Evolutionary conservation across 495 filamentous ascomycete species (phyloP).

Genomic region (Podospora tetraspora): DNA sequence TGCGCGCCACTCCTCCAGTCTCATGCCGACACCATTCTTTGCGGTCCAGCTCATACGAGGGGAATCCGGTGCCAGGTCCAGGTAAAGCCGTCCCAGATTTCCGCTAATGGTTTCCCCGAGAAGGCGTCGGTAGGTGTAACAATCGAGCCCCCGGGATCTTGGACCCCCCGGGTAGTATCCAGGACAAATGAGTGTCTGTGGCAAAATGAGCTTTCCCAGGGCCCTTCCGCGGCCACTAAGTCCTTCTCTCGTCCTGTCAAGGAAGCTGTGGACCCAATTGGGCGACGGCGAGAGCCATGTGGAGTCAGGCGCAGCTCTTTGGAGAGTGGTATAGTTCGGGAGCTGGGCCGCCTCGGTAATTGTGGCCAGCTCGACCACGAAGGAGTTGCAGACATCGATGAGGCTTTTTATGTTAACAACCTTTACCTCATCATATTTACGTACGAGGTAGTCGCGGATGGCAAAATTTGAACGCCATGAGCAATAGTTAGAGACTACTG

Average conservation of each 20-base stretch:
- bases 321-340: neutral
- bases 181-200: too few relatives aligned
- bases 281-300: neutral
- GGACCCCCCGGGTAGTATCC: too few relatives aligned
- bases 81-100: neutral
- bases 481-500: too few relatives aligned
- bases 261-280: neutral
- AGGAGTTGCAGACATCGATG: neutral
- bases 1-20: too few relatives aligned
- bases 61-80: neutral
- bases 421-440: too few relatives aligned
- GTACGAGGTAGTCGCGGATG: too few relatives aligned
- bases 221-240: neutral
- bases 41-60: too few relatives aligned
- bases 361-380: neutral
- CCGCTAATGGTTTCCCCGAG: neutral
- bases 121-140: neutral
- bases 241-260: neutral
- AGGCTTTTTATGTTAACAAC: neutral
- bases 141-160: neutral
- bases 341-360: neutral
- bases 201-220: neutral
- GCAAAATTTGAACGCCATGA: too few relatives aligned
- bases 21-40: too few relatives aligned
- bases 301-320: rapidly evolving